Conservation (phyloP, 129 eudicot species). For the Cynara cardunculus region DNA sequence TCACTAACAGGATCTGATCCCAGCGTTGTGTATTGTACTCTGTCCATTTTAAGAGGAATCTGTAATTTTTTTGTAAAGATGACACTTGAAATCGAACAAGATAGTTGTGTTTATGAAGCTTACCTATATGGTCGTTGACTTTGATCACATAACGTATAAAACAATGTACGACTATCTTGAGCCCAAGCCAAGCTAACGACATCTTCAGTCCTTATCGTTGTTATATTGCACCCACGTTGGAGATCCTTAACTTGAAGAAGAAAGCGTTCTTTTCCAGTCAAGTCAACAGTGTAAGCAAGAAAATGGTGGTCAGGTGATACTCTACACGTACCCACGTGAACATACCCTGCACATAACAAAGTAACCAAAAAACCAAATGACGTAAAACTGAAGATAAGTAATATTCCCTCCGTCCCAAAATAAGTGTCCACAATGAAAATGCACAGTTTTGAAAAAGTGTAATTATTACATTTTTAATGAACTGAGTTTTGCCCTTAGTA, state of each 20-base stretch:
- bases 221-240: slow-evolving; percentile 34
- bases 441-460: background rate
- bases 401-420: background rate
- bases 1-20: slow-evolving; percentile 49
- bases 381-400: background rate
- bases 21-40: slow-evolving; percentile 63
- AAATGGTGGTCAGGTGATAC: slow-evolving; percentile 82
- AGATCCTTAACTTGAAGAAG: slow-evolving; percentile 81
- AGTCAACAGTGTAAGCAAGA: slow-evolving; percentile 86
- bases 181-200: slow-evolving; percentile 97
- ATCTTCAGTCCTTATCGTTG: slow-evolving; percentile 41
- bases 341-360: slow-evolving; percentile 58
- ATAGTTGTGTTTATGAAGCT: slow-evolving; percentile 16
- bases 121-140: slow-evolving; percentile 87
- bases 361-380: background rate
- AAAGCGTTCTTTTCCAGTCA: slow-evolving; percentile 60
- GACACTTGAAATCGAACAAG: background rate
- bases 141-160: slow-evolving; percentile 78
- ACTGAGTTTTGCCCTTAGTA: background rate
- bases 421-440: background rate
- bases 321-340: slow-evolving; percentile 88
- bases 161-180: slow-evolving; percentile 59
- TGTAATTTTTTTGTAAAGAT: slow-evolving; percentile 5
- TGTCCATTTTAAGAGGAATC: slow-evolving; percentile 22
- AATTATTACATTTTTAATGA: no score